phyloP scores from a whole-genome alignment of 2,329 filamentous ascomycete species.

The Colletotrichum filicis region DNA sequence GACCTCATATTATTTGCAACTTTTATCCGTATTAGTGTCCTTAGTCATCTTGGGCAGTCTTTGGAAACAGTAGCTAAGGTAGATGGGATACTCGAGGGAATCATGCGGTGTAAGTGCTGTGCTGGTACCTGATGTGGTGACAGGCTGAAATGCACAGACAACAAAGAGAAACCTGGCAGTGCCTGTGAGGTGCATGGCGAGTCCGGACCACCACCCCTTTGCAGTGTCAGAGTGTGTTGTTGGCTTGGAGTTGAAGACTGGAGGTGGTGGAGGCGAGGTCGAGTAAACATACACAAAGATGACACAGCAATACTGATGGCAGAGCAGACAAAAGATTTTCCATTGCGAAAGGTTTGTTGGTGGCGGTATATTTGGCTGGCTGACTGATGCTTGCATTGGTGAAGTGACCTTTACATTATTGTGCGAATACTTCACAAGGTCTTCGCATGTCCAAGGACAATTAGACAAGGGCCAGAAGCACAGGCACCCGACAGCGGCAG shows the following conservation, averaged over 20 bases:
- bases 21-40: no score
- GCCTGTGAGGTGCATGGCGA: slow-evolving; percentile 21
- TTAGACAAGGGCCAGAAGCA: background rate
- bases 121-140: background rate
- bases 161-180: slow-evolving; percentile 1
- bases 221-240: background rate
- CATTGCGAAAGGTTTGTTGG: background rate
- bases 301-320: background rate
- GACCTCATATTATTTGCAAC: no score
- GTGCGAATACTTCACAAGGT: background rate
- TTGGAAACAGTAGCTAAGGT: no score
- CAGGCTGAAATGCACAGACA: background rate
- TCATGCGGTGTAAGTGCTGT: background rate
- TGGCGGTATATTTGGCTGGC: background rate
- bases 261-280: background rate
- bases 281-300: background rate
- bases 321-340: background rate
- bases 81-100: background rate
- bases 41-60: background rate
- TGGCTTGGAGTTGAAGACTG: slow-evolving; percentile 7
- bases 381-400: background rate
- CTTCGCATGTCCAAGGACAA: background rate
- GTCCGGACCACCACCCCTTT: slow-evolving; percentile 8
- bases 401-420: background rate
- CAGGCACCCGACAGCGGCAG: background rate